Evolutionary conservation across 768 basidiomycete genomes (phyloP).

Genomic region (Boletus sp.): DNA sequence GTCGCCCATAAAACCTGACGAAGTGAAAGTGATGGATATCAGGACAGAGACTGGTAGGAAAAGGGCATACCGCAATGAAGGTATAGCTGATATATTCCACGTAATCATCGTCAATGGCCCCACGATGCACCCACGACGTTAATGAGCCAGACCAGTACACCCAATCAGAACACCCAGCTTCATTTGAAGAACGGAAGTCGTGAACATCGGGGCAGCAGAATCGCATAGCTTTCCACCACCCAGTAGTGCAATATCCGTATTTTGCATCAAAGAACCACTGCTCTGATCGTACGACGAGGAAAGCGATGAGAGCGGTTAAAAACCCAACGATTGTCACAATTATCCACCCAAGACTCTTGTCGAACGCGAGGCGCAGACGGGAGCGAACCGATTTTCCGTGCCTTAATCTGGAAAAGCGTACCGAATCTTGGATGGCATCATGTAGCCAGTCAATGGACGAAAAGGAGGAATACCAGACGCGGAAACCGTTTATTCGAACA

Average conservation of each 20-base stretch:
- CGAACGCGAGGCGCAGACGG: slow-evolving; percentile 56
- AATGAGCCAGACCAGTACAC: slow-evolving; percentile 68
- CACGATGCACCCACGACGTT: slow-evolving; percentile 22
- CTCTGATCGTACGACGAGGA: slow-evolving; percentile 80
- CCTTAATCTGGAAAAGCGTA: slow-evolving; percentile 71
- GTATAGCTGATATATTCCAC: slow-evolving; percentile 71
- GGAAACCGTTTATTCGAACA: slow-evolving; percentile 77
- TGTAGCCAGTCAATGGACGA: slow-evolving; percentile 96
- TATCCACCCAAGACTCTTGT: slow-evolving; percentile 84
- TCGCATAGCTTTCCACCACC: slow-evolving; percentile 70
- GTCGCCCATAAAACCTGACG: slow-evolving; percentile 68
- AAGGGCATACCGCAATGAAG: slow-evolving; percentile 65
- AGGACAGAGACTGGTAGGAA: not conserved
- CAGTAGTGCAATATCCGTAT: slow-evolving; percentile 75
- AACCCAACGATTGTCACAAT: slow-evolving; percentile 88
- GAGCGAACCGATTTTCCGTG: slow-evolving; percentile 68
- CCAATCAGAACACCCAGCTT: slow-evolving; percentile 65
- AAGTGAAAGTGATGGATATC: not conserved
- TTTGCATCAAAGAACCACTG: slow-evolving; percentile 90
- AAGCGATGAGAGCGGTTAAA: slow-evolving; percentile 81
- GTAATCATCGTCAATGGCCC: slow-evolving; percentile 31
- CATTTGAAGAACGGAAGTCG: slow-evolving; percentile 10
- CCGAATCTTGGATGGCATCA: slow-evolving; percentile 91
- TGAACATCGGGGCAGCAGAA: slow-evolving; percentile 69
- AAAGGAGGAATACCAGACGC: slow-evolving; percentile 83